Evolutionary conservation across 495 filamentous ascomycete genomes (phyloP).

Genomic region (Hyaloscypha bicolor): DNA sequence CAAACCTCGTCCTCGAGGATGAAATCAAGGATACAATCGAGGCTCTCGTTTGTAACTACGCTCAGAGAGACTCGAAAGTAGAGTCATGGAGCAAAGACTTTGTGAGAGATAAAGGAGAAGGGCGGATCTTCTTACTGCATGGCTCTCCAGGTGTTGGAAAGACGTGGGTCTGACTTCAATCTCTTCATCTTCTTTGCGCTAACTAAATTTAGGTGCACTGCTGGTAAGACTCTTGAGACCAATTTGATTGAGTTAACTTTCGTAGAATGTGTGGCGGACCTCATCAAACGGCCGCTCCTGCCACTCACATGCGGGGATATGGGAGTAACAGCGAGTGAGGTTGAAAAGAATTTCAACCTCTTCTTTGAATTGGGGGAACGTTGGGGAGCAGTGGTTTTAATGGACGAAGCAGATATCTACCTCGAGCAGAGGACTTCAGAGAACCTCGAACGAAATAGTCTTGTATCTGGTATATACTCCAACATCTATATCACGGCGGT

Average conservation of each 20-base stretch:
- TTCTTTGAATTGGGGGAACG: conserved; percentile 21
- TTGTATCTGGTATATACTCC: conserved; percentile 29
- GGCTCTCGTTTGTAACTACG: conserved; percentile 9
- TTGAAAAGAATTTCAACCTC: conserved; percentile 19
- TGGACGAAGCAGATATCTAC: conserved; percentile 39
- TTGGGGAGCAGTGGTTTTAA: conserved; percentile 33
- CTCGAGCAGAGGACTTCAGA: conserved; percentile 27
- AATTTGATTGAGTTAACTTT: conserved; percentile 2
- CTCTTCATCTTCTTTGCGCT: not conserved
- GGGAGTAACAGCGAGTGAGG: conserved; percentile 13
- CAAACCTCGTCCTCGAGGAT: conserved; percentile 2
- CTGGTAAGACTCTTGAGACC: conserved; percentile 14
- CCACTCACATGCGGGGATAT: conserved; percentile 29
- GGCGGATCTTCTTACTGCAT: conserved; percentile 36
- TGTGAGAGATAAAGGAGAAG: conserved; percentile 34
- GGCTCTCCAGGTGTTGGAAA: conserved; percentile 35
- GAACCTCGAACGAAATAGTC: conserved; percentile 31
- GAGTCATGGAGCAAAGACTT: conserved; percentile 24
- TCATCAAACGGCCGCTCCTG: conserved; percentile 27
- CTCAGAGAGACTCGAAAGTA: not conserved
- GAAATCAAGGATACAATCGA: conserved; percentile 8
- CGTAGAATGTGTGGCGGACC: conserved; percentile 32
- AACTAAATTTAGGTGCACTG: conserved; percentile 24
- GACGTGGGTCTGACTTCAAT: conserved; percentile 15
- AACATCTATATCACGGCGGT: not conserved